These are phyloP conservation scores for Metarhizium brunneum DNA, from an alignment of 2,329 filamentous ascomycete genomes.

Conservation along the genomic window DNA sequence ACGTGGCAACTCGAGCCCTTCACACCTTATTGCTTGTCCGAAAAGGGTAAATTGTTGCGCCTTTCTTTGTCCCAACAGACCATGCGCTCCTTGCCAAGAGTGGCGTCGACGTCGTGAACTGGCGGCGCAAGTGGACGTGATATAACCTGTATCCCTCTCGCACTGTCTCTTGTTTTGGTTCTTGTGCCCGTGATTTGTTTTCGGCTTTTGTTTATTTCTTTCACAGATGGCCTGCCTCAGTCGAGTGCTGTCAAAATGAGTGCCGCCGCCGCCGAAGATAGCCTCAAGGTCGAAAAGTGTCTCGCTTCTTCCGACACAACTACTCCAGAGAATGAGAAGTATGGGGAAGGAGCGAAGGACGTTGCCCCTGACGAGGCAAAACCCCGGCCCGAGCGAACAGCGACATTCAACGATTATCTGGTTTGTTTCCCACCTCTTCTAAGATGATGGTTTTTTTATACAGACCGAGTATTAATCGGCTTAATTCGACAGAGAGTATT, in stretches of 20 bases:
- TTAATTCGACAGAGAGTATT: conserved; percentile 34
- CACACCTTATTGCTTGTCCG: not conserved
- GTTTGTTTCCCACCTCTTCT: conserved; percentile 8
- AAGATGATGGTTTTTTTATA: not conserved
- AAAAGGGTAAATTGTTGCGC: not conserved
- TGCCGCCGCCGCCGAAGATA: not conserved
- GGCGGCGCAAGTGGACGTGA: not conserved
- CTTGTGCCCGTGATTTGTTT: not conserved
- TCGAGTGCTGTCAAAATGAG: not conserved
- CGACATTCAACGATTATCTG: conserved; percentile 35
- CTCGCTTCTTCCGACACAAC: not conserved
- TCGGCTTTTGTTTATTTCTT: not conserved
- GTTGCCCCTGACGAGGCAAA: not conserved
- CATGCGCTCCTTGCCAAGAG: not conserved
- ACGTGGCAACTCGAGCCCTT: too few species aligned
- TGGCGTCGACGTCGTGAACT: not conserved
- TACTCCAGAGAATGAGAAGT: not conserved
- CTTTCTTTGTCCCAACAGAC: not conserved
- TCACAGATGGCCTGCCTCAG: not conserved
- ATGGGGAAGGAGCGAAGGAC: not conserved
- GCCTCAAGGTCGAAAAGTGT: not conserved
- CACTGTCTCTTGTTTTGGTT: not conserved
- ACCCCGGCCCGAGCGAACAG: conserved; percentile 27
- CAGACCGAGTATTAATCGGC: not conserved
- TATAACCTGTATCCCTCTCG: not conserved